phyloP scores from a whole-genome alignment of 2,329 filamentous ascomycete genomes.

The Xylariaceae sp. region DNA sequence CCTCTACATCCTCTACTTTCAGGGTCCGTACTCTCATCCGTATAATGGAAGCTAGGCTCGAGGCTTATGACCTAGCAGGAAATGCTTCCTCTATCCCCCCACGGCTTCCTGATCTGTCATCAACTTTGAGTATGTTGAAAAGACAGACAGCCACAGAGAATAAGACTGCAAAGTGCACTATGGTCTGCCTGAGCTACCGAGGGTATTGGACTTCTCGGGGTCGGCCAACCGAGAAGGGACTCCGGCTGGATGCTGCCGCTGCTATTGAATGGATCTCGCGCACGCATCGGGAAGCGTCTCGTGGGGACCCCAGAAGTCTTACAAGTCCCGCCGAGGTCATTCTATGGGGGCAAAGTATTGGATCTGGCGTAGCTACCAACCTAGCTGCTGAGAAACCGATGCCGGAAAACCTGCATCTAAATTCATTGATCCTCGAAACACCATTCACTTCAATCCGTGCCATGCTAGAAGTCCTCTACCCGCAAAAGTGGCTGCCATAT shows the following conservation, averaged over 20 bases:
- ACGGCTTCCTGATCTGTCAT: constrained; percentile 53
- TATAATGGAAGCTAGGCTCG: constrained; percentile 8
- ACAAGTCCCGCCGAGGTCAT: constrained; percentile 41
- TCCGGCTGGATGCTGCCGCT: constrained; percentile 64
- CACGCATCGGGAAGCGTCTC: constrained; percentile 32
- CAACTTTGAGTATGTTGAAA: constrained; percentile 45
- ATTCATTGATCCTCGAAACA: constrained; percentile 65
- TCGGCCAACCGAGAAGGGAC: constrained; percentile 64
- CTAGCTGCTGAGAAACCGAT: constrained; percentile 44
- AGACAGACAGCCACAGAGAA: constrained; percentile 35
- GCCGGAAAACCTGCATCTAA: constrained; percentile 38
- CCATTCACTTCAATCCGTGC: constrained; percentile 67
- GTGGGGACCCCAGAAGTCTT: constrained; percentile 1
- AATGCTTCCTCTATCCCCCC: constrained; percentile 58
- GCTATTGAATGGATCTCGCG: constrained; percentile 58
- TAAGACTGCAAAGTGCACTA: constrained; percentile 38
- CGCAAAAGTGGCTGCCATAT: constrained; percentile 76
- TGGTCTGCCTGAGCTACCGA: constrained; percentile 59
- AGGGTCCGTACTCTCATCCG: constrained; percentile 40
- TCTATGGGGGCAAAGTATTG: constrained; percentile 76
- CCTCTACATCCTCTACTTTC: constrained; percentile 55
- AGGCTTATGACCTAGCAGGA: constrained; percentile 39
- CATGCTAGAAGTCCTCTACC: constrained; percentile 70
- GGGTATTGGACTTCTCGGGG: constrained; percentile 77
- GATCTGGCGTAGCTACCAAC: constrained; percentile 65